Evolutionary conservation across 2,329 filamentous ascomycete species (phyloP), one percentile per base, ranked within the genome.

Genomic region (Scortechinia acanthostroma): DNA sequence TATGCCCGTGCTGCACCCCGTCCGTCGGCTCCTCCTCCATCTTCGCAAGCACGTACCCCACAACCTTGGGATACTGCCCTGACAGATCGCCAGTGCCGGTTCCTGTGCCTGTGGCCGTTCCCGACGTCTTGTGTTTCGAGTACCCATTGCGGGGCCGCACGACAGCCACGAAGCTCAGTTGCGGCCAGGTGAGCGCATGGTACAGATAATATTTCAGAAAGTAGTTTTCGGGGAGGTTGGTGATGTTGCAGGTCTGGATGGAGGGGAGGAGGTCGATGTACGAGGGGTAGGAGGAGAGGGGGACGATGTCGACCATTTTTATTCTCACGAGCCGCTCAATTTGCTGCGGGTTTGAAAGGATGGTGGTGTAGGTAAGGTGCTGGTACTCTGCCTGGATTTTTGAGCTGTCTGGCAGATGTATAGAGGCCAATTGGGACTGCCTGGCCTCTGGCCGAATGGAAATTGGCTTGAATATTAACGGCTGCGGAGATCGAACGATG

Each of bases 141-240:
- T 40, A 40, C 17, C 35, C 35, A 17, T 19, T 84, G 55, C 77
- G 77, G 23, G 89, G 87, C 25, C 89, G 80, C 17, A 86, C 91
- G 56, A 98, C 90, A 55, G 93, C 93, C 47, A 98, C 91, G 67
- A 91, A 97, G 67, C 86, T 91, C 52, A 98, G 81, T 69, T 97
- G 91, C 42, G 93, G 93, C 93, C 93, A 98, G 56, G 90, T 95
- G 53, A 97, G 82, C 15, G 91, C 91, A 69, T 98, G 93, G 78
- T 98, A 98, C 59, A 98, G 83, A 73, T 98, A 98, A 77, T 98
- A 98, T 77, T 98, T 98, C 69, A 95, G 88, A 66, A 97, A 97
- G 79, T 98, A 98, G 76, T 98, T 98, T 69, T 98, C 93, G 52
- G 93, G 93, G 45, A 98, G 78, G 73, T 98, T 98, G 64, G 94